Evolutionary conservation across 768 basidiomycete genomes (phyloP), one percentile per base, ranked within the genome.

Genomic region (Amanita phalloides): DNA sequence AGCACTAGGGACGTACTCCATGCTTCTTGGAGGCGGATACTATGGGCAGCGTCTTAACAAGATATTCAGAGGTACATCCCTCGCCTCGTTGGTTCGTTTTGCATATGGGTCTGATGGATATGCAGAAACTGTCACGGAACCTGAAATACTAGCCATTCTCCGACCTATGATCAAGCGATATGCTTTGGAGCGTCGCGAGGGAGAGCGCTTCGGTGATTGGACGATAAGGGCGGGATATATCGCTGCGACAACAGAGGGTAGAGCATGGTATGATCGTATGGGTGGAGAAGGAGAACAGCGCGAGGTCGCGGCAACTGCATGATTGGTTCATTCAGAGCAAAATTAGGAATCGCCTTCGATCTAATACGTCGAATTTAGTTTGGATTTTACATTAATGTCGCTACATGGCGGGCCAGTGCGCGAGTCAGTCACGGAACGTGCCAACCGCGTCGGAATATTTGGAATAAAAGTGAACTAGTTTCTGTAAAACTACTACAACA

Each of bases 21-120:
- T 98, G 93, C 78, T 98, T 30, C 83, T 99, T 32, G 95, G 96
- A 37, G 95, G 95, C 50, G 93, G 93, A 1, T 96, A 92, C 71
- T 76, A 91, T 57, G 96, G 95, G 35, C 87, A 97, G 65, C 78
- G 95, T 33, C 71, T 99, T 59, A 95, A 95, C 73, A 98, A 97
- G 70, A 94, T 96, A 49, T 97, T 92, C 68, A 76, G 90, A 68
- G 86, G 86, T 85, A 54, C 4, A 68, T 59, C 42, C 30, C 14
- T 37, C n/a, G 9, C 23, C 5, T 14, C 11, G 7, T 32, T 32
- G 8, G 13, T 8, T 13, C 17, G 11, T 3, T 10, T 41, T 23
- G 4, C 13, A 28, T 4, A 13, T 8, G 21, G 4, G 11, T 51
- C 39, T 28, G 37, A 49, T 3, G 25, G 37, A 28, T 28, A 8